Evolutionary conservation across 805 yeast species (phyloP).

Genomic region (Candida boleticola): DNA sequence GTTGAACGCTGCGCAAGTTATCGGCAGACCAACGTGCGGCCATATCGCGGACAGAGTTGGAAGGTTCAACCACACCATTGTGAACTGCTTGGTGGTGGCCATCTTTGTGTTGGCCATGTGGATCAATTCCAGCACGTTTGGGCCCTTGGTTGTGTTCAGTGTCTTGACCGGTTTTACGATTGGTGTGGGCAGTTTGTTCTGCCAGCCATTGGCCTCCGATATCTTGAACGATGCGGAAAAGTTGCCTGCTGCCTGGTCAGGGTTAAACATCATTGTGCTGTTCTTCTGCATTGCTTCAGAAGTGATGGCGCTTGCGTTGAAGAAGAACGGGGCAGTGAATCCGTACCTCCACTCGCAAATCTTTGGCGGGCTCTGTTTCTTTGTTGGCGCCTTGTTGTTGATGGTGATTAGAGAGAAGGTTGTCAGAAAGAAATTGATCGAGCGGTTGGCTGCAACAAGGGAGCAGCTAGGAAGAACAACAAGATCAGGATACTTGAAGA

Average conservation of each 20-base stretch:
- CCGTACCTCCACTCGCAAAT: slow-evolving; percentile 63
- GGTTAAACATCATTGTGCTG: slow-evolving; percentile 31
- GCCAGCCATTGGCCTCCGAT: slow-evolving; percentile 25
- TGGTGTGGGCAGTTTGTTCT: slow-evolving; percentile 28
- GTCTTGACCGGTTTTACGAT: slow-evolving; percentile 27
- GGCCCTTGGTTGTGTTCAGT: slow-evolving; percentile 27
- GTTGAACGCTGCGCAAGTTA: slow-evolving; percentile 40
- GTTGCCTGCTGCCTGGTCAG: slow-evolving; percentile 41
- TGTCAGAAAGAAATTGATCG: slow-evolving; percentile 38
- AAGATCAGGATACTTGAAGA: slow-evolving; percentile 12
- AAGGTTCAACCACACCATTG: slow-evolving; percentile 33
- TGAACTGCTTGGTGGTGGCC: slow-evolving; percentile 20
- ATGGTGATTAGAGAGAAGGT: slow-evolving; percentile 52
- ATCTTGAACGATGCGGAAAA: slow-evolving; percentile 17
- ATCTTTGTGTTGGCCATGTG: slow-evolving; percentile 35
- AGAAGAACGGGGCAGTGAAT: slow-evolving; percentile 11
- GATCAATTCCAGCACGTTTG: slow-evolving; percentile 35
- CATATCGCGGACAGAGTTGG: slow-evolving; percentile 47
- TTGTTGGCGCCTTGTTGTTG: slow-evolving; percentile 41
- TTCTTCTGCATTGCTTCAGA: slow-evolving; percentile 46
- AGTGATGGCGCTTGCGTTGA: slow-evolving; percentile 52
- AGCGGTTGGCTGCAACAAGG: slow-evolving; percentile 10
- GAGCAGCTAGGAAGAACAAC: slow-evolving; percentile 4
- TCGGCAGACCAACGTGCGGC: slow-evolving; percentile 53
- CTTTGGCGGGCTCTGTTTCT: slow-evolving; percentile 52